These are phyloP conservation scores for Podosphaera fusca DNA, from an alignment of 2,329 filamentous ascomycete species.

Conservation along the genomic window DNA sequence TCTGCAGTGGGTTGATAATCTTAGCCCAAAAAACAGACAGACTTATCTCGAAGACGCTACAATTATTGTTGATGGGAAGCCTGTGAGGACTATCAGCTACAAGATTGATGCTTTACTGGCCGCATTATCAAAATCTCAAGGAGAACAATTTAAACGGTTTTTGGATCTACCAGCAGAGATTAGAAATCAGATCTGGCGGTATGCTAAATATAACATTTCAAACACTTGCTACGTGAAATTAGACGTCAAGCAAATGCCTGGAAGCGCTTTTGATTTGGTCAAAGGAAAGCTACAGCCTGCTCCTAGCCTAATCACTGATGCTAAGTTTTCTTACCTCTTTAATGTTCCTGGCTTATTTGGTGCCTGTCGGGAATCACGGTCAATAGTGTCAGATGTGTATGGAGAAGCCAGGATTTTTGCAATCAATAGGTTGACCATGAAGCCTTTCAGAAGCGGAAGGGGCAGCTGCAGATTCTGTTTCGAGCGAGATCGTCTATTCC, in stretches of 20 bases:
- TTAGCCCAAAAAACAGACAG: neutral
- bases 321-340: neutral
- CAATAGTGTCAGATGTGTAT: neutral
- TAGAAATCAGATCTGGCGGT: slow-evolving; percentile 5
- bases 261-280: neutral
- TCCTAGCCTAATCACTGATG: neutral
- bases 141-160: neutral
- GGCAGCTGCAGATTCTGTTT: slow-evolving; percentile 4
- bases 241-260: neutral
- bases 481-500: slow-evolving; percentile 4
- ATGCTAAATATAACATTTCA: neutral
- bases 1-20: neutral
- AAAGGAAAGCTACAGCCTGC: neutral
- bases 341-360: neutral
- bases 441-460: neutral
- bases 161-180: slow-evolving; percentile 3
- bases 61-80: neutral
- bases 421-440: neutral
- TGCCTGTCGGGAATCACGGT: neutral
- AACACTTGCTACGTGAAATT: neutral
- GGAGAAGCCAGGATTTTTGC: neutral
- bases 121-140: neutral
- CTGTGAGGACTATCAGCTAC: neutral
- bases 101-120: neutral
- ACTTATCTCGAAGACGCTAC: neutral